These are phyloP conservation scores for sweet orange (Citrus sinensis) DNA, from an alignment of 345 rosid genomes.

Conservation along the genomic window DNA sequence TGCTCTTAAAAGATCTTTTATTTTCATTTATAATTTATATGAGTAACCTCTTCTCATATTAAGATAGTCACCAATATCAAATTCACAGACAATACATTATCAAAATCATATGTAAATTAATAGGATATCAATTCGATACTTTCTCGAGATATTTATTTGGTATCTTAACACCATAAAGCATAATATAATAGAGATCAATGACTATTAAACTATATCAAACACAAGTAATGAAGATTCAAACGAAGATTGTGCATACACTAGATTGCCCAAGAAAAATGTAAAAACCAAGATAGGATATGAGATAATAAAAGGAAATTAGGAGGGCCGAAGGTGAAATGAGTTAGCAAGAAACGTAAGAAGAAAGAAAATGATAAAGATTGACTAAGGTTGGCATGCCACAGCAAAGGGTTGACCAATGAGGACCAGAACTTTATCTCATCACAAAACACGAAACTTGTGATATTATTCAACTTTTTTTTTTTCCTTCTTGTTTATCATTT, in stretches of 20 bases:
- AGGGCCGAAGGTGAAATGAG: neutral
- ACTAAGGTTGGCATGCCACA: neutral
- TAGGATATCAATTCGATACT: too few species aligned
- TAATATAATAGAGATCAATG: neutral
- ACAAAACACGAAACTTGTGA: constrained; percentile 6
- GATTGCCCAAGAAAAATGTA: too few species aligned
- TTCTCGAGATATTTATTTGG: too few species aligned
- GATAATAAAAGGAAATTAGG: neutral
- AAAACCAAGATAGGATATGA: neutral
- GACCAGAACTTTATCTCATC: neutral
- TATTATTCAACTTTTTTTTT: neutral
- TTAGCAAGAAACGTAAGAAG: neutral
- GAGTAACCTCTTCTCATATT: too few species aligned
- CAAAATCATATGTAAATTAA: neutral
- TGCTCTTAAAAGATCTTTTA: neutral
- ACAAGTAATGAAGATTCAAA: too few species aligned
- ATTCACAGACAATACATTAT: neutral
- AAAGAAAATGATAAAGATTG: constrained; percentile 1
- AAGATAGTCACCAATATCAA: neutral
- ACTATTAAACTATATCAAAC: neutral
- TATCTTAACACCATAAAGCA: too few species aligned
- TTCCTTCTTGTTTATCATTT: neutral
- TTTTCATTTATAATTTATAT: too few species aligned
- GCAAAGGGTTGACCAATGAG: constrained; percentile 4
- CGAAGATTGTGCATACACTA: too few species aligned